A percentile compares a stretch with the other conserved stretches of the same genome.
phyloP scores from a whole-genome alignment of 208 protist genomes.

The Angomonas deanei region DNA sequence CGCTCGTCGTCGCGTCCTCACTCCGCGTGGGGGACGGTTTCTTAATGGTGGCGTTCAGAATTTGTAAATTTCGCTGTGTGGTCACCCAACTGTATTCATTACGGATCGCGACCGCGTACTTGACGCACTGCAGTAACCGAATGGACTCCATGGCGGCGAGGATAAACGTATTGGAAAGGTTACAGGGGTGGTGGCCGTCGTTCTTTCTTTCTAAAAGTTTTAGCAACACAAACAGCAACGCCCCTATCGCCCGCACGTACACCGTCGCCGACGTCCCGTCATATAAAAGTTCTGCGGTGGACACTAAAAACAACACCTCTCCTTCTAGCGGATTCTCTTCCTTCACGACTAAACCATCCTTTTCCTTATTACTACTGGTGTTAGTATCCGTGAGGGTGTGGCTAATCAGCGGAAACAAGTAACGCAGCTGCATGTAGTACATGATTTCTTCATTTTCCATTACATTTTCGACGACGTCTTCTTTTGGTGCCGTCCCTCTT shows the following conservation, averaged over 20 bases:
- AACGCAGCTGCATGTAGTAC: background rate
- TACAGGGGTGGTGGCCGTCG: too few relatives aligned
- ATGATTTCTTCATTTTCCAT: background rate
- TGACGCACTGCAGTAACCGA: background rate
- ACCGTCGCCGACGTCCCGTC: background rate
- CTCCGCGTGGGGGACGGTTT: background rate
- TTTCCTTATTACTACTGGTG: background rate
- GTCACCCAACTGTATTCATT: background rate
- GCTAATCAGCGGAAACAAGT: background rate
- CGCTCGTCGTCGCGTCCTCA: too few relatives aligned
- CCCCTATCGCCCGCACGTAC: constrained; percentile 8
- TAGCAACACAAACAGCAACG: background rate
- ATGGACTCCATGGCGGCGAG: background rate
- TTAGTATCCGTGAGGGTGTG: background rate
- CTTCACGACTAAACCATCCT: background rate
- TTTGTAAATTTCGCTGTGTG: background rate
- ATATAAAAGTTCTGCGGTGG: constrained; percentile 1
- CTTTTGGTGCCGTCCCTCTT: background rate
- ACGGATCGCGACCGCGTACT: background rate
- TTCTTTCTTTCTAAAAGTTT: too few relatives aligned
- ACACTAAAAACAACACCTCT: constrained; percentile 10
- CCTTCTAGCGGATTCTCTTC: constrained; percentile 9
- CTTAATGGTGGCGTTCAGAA: background rate
- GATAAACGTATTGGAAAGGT: background rate
- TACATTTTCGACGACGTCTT: background rate